Conservation (phyloP, 305 asterid genomes). For the Ilex paraguariensis region DNA sequence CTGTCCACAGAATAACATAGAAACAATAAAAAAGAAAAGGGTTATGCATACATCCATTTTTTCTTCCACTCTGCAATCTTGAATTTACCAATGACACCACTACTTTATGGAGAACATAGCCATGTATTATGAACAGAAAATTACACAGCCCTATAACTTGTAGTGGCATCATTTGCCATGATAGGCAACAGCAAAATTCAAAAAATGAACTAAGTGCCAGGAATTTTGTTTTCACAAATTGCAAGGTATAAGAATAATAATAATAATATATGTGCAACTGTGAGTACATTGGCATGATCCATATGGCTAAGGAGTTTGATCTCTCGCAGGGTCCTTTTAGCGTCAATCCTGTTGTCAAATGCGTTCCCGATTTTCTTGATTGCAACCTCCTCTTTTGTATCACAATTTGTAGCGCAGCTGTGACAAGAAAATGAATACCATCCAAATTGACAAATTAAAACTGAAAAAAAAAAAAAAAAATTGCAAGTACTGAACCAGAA, state of each 20-base stretch:
- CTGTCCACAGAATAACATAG: background rate
- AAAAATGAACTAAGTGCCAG: too few relatives aligned
- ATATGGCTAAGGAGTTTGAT: constrained; percentile 89
- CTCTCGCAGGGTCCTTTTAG: constrained; percentile 80
- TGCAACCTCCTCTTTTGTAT: constrained; percentile 75
- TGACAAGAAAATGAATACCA: constrained; percentile 1
- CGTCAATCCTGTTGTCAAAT: constrained; percentile 86
- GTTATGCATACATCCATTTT: background rate
- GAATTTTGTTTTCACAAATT: too few relatives aligned
- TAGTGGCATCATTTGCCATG: background rate
- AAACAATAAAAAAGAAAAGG: background rate
- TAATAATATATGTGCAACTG: background rate
- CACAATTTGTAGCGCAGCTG: constrained; percentile 72
- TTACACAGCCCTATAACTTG: background rate
- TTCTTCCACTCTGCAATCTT: background rate
- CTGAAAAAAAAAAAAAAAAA: background rate
- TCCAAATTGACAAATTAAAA: constrained; percentile 3
- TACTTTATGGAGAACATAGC: background rate
- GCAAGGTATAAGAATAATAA: too few relatives aligned
- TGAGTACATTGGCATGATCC: constrained; percentile 80
- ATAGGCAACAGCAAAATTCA: too few relatives aligned
- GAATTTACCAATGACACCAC: background rate
- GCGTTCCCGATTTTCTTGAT: constrained; percentile 89
- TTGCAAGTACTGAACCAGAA: too few relatives aligned
- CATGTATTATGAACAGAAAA: background rate